Evolutionary conservation across 2,329 filamentous ascomycete genomes (phyloP).

Genomic region (Venturia nashicola): DNA sequence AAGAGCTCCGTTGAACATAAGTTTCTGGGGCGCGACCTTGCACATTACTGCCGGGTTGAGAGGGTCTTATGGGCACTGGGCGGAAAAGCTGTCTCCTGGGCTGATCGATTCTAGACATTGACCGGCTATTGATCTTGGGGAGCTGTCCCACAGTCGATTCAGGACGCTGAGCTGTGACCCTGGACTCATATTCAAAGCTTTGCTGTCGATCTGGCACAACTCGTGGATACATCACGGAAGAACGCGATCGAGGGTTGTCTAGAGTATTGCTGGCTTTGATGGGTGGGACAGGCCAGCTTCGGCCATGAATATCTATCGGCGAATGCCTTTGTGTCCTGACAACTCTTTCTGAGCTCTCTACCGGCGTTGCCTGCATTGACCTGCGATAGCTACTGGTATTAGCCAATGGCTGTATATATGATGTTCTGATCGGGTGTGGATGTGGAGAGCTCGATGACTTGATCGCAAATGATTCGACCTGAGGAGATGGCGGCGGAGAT

Average conservation of each 20-base stretch:
- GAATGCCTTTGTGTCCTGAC: background rate
- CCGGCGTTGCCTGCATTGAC: background rate
- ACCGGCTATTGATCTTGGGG: slow-evolving; percentile 1
- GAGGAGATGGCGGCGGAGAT: slow-evolving; percentile 8
- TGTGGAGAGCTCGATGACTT: background rate
- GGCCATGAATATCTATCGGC: background rate
- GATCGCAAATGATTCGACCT: background rate
- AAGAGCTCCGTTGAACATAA: background rate
- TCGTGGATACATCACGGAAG: background rate
- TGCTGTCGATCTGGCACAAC: background rate
- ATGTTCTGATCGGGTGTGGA: background rate
- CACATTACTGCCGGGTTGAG: background rate
- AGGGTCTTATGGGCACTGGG: slow-evolving; percentile 9
- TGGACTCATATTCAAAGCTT: background rate
- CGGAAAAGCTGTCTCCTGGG: slow-evolving; percentile 1
- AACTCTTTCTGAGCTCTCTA: background rate
- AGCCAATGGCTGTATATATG: background rate
- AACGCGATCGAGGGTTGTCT: background rate
- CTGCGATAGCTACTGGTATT: background rate
- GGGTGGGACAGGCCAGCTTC: background rate
- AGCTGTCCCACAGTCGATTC: slow-evolving; percentile 5
- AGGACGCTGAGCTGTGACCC: slow-evolving; percentile 6
- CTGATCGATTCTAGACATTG: background rate
- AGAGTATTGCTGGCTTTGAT: background rate
- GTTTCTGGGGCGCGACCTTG: background rate